Percentiles rank a stretch among this genome's conserved stretches.
Conservation (phyloP, 345 rosid species). For the Dovyalis caffra region DNA sequence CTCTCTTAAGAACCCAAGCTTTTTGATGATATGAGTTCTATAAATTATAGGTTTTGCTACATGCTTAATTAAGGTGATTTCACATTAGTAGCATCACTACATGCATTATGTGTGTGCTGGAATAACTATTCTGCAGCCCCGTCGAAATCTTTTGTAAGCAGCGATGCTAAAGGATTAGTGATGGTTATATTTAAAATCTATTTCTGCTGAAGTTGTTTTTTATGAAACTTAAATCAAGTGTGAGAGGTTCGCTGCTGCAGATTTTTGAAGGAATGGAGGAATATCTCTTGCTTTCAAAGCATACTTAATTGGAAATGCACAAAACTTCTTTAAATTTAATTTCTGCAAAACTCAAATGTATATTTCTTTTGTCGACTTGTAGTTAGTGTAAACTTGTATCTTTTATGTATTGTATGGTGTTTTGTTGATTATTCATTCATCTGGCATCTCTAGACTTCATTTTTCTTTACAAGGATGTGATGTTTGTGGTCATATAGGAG, state of each 20-base stretch:
- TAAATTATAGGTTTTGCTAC: background rate
- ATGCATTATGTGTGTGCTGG: background rate
- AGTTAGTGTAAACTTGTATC: too few relatives aligned
- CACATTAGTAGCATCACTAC: background rate
- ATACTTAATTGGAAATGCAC: too few relatives aligned
- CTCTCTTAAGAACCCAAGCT: background rate
- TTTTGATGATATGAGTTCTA: background rate
- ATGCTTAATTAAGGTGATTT: background rate
- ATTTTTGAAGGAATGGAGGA: background rate
- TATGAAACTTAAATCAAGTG: background rate
- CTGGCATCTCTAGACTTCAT: background rate
- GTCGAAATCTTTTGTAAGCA: background rate
- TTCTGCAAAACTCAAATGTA: too few relatives aligned
- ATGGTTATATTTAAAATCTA: background rate
- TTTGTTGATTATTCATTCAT: background rate
- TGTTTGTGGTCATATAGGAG: conserved; percentile 39
- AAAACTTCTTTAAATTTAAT: too few relatives aligned
- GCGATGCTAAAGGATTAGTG: background rate
- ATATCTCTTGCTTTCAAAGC: background rate
- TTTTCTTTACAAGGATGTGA: background rate
- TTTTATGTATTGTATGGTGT: too few relatives aligned
- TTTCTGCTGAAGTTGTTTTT: background rate
- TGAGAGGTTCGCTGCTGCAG: background rate
- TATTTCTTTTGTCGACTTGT: too few relatives aligned
- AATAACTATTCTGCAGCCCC: background rate